These are phyloP conservation scores for Rhodomyrtus psidioides DNA, from an alignment of 441 rosid genomes.

Conservation along the genomic window DNA sequence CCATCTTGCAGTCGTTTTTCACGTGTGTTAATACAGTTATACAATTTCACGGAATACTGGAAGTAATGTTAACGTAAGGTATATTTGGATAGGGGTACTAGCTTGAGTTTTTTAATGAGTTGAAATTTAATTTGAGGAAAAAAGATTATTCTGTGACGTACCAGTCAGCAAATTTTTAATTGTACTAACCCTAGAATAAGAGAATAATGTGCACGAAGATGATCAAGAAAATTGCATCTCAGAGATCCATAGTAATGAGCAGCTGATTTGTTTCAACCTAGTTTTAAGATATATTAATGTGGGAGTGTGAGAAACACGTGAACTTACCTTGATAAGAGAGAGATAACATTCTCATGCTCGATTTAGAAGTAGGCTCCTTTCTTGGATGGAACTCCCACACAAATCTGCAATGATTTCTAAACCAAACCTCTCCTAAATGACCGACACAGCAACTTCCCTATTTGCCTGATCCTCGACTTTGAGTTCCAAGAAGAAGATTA, in stretches of 20 bases:
- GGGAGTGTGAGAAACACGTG: neutral
- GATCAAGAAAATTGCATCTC: neutral
- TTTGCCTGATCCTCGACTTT: neutral
- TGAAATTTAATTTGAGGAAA: neutral
- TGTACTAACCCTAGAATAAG: neutral
- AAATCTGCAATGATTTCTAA: neutral
- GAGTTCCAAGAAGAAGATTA: neutral
- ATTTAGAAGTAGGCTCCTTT: neutral
- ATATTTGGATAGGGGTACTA: neutral
- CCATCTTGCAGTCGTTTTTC: neutral
- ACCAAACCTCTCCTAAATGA: neutral
- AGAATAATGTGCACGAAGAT: neutral
- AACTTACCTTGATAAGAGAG: neutral
- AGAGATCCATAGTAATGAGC: neutral
- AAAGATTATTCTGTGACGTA: neutral
- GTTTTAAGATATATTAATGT: neutral
- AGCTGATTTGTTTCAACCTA: neutral
- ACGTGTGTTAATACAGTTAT: no score
- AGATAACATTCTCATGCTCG: neutral
- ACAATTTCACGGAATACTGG: neutral
- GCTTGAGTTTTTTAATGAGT: rapidly evolving
- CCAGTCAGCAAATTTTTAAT: neutral
- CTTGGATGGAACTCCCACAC: neutral
- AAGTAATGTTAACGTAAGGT: neutral
- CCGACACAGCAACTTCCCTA: neutral